These are phyloP conservation scores for Suillus fuscotomentosus DNA, from an alignment of 768 basidiomycete species.

Conservation along the genomic window DNA sequence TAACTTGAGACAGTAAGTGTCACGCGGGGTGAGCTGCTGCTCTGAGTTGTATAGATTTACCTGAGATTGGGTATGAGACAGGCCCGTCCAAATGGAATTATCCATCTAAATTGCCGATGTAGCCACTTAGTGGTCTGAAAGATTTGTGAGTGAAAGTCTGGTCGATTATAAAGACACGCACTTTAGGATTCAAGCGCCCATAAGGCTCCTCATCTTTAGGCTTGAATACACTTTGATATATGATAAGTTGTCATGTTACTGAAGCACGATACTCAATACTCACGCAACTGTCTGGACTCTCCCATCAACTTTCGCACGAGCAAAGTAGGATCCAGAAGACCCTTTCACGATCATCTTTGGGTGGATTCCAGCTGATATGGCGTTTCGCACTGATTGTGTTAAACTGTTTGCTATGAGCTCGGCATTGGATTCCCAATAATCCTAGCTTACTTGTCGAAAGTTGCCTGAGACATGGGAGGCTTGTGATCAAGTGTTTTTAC, in stretches of 20 bases:
- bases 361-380: conserved; percentile 76
- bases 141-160: neutral
- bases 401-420: conserved; percentile 38
- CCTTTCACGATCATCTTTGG: conserved; percentile 92
- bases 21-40: neutral
- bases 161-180: conserved; percentile 19
- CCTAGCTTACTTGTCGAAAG: conserved; percentile 63
- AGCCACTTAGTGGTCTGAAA: conserved; percentile 84
- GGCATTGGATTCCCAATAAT: neutral
- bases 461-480: conserved; percentile 68
- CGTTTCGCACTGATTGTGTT: conserved; percentile 61
- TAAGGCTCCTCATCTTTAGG: conserved; percentile 92
- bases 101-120: conserved; percentile 84
- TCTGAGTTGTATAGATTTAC: conserved; percentile 32
- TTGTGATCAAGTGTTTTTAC: conserved; percentile 82
- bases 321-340: conserved; percentile 90
- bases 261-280: conserved; percentile 25
- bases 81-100: conserved; percentile 86
- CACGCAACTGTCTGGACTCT: conserved; percentile 79
- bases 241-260: neutral
- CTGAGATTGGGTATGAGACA: conserved; percentile 90
- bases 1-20: conserved; percentile 47
- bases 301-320: conserved; percentile 77
- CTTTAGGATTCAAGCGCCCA: conserved; percentile 85
- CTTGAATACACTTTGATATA: conserved; percentile 65